A percentile compares a stretch with the other conserved stretches of the same genome.
Conservation (phyloP, 148 eudicot genomes). For the Talinum fruticosum region DNA sequence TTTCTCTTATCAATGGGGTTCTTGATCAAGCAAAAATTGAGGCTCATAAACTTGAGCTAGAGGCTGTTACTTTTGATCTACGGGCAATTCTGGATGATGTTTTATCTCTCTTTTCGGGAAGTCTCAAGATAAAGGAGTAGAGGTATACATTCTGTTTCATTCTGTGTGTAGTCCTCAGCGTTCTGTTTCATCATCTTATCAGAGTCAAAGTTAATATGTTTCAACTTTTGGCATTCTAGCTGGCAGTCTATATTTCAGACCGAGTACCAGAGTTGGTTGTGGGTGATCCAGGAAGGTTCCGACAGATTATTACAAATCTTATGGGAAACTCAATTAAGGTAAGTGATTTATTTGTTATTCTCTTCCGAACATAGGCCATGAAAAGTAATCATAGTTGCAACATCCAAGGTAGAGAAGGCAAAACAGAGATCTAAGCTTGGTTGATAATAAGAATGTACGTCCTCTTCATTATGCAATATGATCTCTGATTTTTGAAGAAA, state of each 20-base stretch:
- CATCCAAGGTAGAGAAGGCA: background rate
- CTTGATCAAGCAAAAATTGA: slow-evolving; percentile 98
- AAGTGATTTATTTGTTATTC: slow-evolving; percentile 27
- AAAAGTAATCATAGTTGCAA: background rate
- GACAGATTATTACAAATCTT: slow-evolving; percentile 89
- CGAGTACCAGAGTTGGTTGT: slow-evolving; percentile 69
- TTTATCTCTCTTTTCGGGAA: slow-evolving; percentile 90
- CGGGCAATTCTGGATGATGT: slow-evolving; percentile 86
- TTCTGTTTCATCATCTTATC: background rate
- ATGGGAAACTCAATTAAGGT: slow-evolving; percentile 97
- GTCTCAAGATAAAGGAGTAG: slow-evolving; percentile 91
- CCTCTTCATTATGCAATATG: background rate
- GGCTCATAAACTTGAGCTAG: slow-evolving; percentile 91
- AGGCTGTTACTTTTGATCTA: slow-evolving; percentile 74
- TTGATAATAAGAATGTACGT: background rate
- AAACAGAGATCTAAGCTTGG: background rate
- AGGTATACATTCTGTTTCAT: slow-evolving; percentile 47
- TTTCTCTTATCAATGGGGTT: slow-evolving; percentile 92
- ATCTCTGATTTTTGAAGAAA: background rate
- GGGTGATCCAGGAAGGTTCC: slow-evolving; percentile 97
- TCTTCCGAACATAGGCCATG: background rate
- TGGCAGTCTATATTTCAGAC: slow-evolving; percentile 83
- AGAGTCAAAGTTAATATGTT: slow-evolving; percentile 11
- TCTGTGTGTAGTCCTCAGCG: background rate
- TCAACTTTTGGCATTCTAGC: slow-evolving; percentile 37